Base-by-base conservation (phyloP, 2,329 filamentous ascomycete species). In the Cyclaneusma minus region DNA sequence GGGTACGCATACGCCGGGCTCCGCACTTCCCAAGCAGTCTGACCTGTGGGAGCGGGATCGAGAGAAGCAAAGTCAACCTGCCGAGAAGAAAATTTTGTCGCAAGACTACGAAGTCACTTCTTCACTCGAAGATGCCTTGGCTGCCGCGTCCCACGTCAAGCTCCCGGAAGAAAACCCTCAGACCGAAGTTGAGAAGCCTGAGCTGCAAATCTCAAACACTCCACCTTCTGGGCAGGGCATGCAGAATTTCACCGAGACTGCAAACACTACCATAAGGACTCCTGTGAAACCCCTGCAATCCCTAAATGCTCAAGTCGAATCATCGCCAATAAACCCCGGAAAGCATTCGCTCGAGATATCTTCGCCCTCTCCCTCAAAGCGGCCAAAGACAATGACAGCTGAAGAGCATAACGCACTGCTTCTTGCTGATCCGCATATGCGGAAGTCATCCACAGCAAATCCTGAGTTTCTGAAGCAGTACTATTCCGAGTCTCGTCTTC, bases 401-500 rank as follows among this genome's bases (percentile, higher is more conserved):
- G 87, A 98, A 50, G 80, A 94, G 45, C 84, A 95, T 50, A 98
- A 95, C 44, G 79, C 81, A 7, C 59, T 78, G 32, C 61, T 95
- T 1, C 61, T 98, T 3, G 69, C 78, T 3, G 84, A 95, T 42
- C 84, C 89, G 3, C 73, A 74, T 17, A 71, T 93, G 40, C 70
- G 82, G 32, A 89, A 91, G 43, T 84, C 84, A 0, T 92, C 85
- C 2, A 84, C 84, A 2, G 80, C 84, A 6, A 91, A 98, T 38
- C 89, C 91, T 0, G 75, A 89, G 18, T 98, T 98, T 34, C 60
- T 98, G 2, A 79, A 87, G 36, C 85, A 95, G 34, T 98, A 82
- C 45, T 98, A 95, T 45, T 79, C 83, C 4, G 85, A 95, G 52
- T 95, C 87, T 34, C 76, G 89, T 13, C 61, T 98, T 12, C 91